These are phyloP conservation scores for Pholiota conissans DNA, from an alignment of 768 basidiomycete species.

Conservation along the genomic window DNA sequence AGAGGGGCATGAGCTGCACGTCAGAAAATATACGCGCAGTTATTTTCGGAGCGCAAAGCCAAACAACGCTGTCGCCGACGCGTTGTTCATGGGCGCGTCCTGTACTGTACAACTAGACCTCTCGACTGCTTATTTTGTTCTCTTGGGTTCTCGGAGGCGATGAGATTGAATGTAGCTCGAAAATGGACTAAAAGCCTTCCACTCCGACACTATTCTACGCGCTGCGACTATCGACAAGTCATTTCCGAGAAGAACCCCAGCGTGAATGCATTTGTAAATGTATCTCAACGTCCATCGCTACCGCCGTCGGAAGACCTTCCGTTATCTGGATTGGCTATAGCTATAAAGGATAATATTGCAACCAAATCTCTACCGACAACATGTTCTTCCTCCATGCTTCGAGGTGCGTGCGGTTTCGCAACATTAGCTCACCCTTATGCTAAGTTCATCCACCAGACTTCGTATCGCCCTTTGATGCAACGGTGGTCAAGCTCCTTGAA, in stretches of 20 bases:
- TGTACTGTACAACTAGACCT: neutral
- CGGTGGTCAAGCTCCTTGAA: constrained; percentile 67
- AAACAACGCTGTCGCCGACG: constrained; percentile 11
- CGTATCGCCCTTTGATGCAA: constrained; percentile 82
- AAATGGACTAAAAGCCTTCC: constrained; percentile 8
- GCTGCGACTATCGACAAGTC: constrained; percentile 25
- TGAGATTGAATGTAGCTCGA: constrained; percentile 17
- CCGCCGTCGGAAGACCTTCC: constrained; percentile 15
- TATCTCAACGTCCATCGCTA: constrained; percentile 19
- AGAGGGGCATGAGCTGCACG: neutral
- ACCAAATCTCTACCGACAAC: constrained; percentile 63
- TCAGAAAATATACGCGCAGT: constrained; percentile 10
- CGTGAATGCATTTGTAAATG: constrained; percentile 58
- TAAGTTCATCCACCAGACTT: constrained; percentile 59
- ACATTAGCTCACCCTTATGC: neutral
- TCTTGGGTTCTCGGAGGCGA: constrained; percentile 5
- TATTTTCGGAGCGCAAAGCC: constrained; percentile 14
- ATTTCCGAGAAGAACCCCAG: constrained; percentile 37
- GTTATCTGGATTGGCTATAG: constrained; percentile 52
- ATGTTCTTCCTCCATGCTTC: constrained; percentile 77
- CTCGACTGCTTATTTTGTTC: neutral
- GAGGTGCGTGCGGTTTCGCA: constrained; percentile 36
- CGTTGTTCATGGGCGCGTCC: neutral
- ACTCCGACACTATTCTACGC: constrained; percentile 10
- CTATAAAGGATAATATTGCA: constrained; percentile 88